Evolutionary conservation across 352 stramenopile species (phyloP), one percentile per base, ranked within the genome.

Genomic region (Globisporangium orthogonon): DNA sequence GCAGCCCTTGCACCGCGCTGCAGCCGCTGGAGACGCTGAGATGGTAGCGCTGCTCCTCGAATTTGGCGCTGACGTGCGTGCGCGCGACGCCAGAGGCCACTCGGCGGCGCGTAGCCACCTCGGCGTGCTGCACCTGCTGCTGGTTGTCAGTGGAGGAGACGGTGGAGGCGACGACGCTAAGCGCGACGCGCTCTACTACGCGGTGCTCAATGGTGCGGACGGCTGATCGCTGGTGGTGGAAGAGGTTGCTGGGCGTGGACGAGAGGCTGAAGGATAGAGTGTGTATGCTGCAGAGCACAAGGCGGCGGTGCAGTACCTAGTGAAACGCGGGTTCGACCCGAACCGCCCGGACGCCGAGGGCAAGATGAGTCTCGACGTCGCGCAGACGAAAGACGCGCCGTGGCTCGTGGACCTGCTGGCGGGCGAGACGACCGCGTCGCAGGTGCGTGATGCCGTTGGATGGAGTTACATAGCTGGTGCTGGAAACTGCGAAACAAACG

Each of bases 291-390:
- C 62, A 78, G 80, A 82, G 47, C 80, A 83, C 65, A 83, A 86
- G 54, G 73, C 76, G 2, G 72, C 87, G 33, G 76, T 89, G 40
- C 69, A 86, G 70, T 92, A 89, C 54, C 44, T 89, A 7, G 51
- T 92, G 17, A 69, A 68, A 0, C 68, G 69, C 49, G 77, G 74
- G 4, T 86, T 87, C 58, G 70, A 89, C 58, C 64, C 77, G 5
- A 60, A 77, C 15, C 69, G 73, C 29, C 50, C 52, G 1, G 76
- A 89, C 55, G 69, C 71, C 14, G 62, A 84, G 9, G 74, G 69
- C 30, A 61, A 53, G 6, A 87, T 64, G 29, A 71, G 71, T 56
- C 50, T 86, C 18, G 76, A 84, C 47, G 37, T 84, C 17, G 66
- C 68, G 13, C 49, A 65, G n/a, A 60, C 60, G 23, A 66, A 73